Conservation (phyloP, 805 yeast species). For the Saturnispora besseyi region DNA sequence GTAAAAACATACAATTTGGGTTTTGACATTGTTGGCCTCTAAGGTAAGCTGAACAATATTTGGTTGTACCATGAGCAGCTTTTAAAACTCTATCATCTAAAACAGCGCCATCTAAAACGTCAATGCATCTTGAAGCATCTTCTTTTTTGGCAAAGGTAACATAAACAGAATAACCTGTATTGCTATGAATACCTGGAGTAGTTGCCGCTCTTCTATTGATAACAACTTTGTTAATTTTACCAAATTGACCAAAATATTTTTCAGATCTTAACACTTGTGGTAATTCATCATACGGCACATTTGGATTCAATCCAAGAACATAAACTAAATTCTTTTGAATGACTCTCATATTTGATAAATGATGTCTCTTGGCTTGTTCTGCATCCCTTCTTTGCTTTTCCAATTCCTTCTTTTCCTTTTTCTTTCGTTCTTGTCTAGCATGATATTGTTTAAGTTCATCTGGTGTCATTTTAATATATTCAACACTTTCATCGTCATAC, state of each 20-base stretch:
- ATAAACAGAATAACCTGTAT: constrained; percentile 86
- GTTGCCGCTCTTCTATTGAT: constrained; percentile 69
- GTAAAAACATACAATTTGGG: constrained; percentile 97
- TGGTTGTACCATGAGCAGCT: constrained; percentile 98
- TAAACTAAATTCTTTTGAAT: constrained; percentile 95
- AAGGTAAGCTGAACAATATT: constrained; percentile 92
- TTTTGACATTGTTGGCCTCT: constrained; percentile 96
- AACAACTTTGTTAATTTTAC: constrained; percentile 88
- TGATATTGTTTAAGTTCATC: constrained; percentile 86
- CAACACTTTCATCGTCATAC: constrained; percentile 89
- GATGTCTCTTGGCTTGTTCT: constrained; percentile 76
- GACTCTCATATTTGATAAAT: constrained; percentile 95
- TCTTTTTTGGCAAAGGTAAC: constrained; percentile 90
- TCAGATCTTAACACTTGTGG: constrained; percentile 78
- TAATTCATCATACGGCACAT: constrained; percentile 76
- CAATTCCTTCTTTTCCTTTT: constrained; percentile 70
- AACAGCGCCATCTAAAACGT: constrained; percentile 84
- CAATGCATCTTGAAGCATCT: constrained; percentile 90
- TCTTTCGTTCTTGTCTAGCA: constrained; percentile 68
- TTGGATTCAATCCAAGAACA: constrained; percentile 90
- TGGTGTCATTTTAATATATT: constrained; percentile 70
- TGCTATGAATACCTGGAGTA: constrained; percentile 29
- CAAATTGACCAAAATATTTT: constrained; percentile 96
- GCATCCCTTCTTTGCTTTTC: constrained; percentile 90
- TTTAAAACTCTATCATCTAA: constrained; percentile 84